These are phyloP conservation scores for Aspergillus baeticus DNA, from an alignment of 495 filamentous ascomycete genomes.

Conservation along the genomic window DNA sequence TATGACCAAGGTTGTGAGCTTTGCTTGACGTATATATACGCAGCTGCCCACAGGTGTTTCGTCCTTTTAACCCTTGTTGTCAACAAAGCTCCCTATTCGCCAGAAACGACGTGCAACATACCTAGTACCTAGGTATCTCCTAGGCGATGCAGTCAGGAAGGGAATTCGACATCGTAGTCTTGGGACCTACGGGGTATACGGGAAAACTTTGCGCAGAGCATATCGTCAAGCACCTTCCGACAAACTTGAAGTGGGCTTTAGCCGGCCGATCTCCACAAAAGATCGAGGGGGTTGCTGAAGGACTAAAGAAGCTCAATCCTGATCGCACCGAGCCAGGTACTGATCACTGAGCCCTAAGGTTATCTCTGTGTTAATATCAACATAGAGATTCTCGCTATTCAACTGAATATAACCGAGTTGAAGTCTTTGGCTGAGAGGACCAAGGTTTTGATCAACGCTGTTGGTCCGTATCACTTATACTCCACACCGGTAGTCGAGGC, in stretches of 20 bases:
- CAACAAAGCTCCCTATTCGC: neutral
- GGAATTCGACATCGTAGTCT: conserved; percentile 79
- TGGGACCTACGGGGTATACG: conserved; percentile 87
- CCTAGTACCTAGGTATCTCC: too few relatives aligned
- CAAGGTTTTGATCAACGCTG: conserved; percentile 73
- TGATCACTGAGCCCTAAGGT: conserved; percentile 14
- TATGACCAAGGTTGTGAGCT: neutral
- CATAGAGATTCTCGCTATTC: conserved; percentile 60
- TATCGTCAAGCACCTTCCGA: conserved; percentile 71
- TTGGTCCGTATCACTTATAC: conserved; percentile 80
- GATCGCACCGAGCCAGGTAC: conserved; percentile 70
- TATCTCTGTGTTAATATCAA: conserved; percentile 7
- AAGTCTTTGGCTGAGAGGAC: conserved; percentile 69
- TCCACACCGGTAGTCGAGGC: conserved; percentile 81
- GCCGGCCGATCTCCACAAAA: conserved; percentile 78
- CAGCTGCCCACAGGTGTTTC: neutral
- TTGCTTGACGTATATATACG: neutral
- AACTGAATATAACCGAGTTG: conserved; percentile 65
- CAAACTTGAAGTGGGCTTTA: conserved; percentile 83
- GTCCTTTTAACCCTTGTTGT: neutral
- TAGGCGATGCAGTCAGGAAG: conserved; percentile 45
- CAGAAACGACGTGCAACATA: neutral
- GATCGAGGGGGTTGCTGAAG: conserved; percentile 63
- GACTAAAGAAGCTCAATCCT: conserved; percentile 63
- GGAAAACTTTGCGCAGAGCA: conserved; percentile 76